phyloP scores from a whole-genome alignment of 352 stramenopile genomes.

The Phytophthora tubulina region DNA sequence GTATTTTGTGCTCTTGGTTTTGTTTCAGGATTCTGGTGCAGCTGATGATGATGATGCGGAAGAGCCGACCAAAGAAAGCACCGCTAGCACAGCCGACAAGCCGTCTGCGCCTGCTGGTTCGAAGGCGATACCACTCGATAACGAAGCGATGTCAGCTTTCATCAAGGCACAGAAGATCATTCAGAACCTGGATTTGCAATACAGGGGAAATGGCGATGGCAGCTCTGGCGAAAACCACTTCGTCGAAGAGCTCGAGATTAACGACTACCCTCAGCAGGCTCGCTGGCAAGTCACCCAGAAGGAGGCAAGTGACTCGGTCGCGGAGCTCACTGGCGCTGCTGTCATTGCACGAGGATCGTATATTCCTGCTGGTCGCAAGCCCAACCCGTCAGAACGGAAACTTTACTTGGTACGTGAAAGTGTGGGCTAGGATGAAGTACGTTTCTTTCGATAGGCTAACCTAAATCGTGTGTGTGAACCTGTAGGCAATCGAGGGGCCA shows the following conservation, averaged over 20 bases:
- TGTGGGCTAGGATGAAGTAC: not conserved
- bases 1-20: conserved; percentile 9
- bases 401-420: conserved; percentile 84
- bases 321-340: conserved; percentile 89
- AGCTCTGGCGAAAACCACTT: conserved; percentile 73
- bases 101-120: conserved; percentile 19
- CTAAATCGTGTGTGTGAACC: not conserved
- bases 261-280: conserved; percentile 94
- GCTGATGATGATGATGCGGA: conserved; percentile 71
- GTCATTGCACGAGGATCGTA: conserved; percentile 92
- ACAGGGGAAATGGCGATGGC: conserved; percentile 65
- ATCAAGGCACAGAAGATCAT: conserved; percentile 89
- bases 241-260: conserved; percentile 94
- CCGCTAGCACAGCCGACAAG: conserved; percentile 29
- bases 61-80: conserved; percentile 43
- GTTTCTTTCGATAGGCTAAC: conserved; percentile 4
- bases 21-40: conserved; percentile 50
- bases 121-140: conserved; percentile 50
- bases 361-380: conserved; percentile 85
- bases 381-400: conserved; percentile 86
- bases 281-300: conserved; percentile 91
- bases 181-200: conserved; percentile 83
- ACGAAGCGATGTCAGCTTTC: conserved; percentile 74
- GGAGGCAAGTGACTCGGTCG: conserved; percentile 86
- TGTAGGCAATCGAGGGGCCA: conserved; percentile 82